Evolutionary conservation across 257 asterid species (phyloP).

Genomic region (Forsythia suspensa): DNA sequence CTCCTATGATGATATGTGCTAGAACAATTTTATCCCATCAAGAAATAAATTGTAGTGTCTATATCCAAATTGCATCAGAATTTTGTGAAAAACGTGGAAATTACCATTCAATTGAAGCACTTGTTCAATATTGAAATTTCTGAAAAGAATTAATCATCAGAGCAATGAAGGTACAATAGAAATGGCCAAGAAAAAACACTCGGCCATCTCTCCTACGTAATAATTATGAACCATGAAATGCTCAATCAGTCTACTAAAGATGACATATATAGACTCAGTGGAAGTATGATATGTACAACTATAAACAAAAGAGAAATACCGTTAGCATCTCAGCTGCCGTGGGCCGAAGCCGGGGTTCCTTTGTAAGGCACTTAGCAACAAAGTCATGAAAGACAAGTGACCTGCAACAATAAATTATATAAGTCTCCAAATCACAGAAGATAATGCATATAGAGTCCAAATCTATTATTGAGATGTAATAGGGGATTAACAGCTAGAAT

Average conservation of each 20-base stretch:
- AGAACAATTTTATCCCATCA: neutral
- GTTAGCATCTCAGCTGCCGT: conserved; percentile 93
- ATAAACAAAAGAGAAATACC: conserved; percentile 45
- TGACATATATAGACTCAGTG: conserved; percentile 4
- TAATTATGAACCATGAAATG: neutral
- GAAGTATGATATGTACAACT: conserved; percentile 18
- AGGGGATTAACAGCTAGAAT: conserved; percentile 7
- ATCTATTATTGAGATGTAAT: neutral
- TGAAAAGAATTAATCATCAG: conserved; percentile 10
- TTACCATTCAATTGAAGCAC: conserved; percentile 4
- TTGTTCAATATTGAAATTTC: conserved; percentile 13
- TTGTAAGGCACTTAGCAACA: conserved; percentile 90
- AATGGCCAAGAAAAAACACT: conserved; percentile 5
- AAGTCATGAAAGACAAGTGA: conserved; percentile 97
- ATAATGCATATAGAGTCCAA: conserved; percentile 3
- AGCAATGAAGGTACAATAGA: conserved; percentile 10
- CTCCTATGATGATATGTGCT: neutral
- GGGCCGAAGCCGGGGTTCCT: conserved; percentile 95
- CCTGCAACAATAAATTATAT: conserved; percentile 47
- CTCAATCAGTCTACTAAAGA: neutral
- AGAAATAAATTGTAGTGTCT: neutral
- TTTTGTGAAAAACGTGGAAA: conserved; percentile 12
- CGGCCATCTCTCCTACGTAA: no score
- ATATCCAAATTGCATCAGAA: neutral
- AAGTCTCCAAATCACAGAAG: conserved; percentile 8